These are phyloP conservation scores for Starmerella stigmatis DNA, from an alignment of 805 yeast species.

Conservation along the genomic window DNA sequence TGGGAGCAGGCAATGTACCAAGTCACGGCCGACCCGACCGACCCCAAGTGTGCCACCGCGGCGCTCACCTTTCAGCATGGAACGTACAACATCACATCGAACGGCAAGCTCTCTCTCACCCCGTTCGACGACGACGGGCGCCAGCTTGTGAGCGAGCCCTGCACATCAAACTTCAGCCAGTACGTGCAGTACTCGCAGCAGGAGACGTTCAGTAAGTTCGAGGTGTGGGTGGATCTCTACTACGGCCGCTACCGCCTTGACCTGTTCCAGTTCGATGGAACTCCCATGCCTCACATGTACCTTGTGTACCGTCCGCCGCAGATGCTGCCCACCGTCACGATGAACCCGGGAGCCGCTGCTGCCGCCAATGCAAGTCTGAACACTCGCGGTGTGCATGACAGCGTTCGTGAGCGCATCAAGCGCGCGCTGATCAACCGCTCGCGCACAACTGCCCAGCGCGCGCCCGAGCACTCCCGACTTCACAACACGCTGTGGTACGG, in stretches of 20 bases:
- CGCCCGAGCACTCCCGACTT: conserved; percentile 15
- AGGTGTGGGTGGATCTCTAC: conserved; percentile 59
- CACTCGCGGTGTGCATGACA: conserved; percentile 12
- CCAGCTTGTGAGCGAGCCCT: conserved; percentile 80
- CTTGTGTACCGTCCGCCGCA: conserved; percentile 87
- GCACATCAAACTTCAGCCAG: conserved; percentile 38
- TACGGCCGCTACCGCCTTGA: conserved; percentile 73
- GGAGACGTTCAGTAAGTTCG: conserved; percentile 48
- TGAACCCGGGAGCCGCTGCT: conserved; percentile 51
- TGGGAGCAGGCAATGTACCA: conserved; percentile 86
- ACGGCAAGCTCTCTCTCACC: conserved; percentile 57
- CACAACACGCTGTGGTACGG: conserved; percentile 33
- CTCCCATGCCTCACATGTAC: conserved; percentile 75
- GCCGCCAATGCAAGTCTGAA: conserved; percentile 33
- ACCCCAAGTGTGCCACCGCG: conserved; percentile 78
- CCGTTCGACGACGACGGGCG: conserved; percentile 88
- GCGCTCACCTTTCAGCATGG: conserved; percentile 86
- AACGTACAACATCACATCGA: conserved; percentile 46
- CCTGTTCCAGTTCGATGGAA: conserved; percentile 60
- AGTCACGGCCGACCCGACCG: conserved; percentile 33
- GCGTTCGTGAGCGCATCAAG: conserved; percentile 38
- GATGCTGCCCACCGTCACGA: conserved; percentile 87
- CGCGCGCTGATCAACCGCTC: conserved; percentile 71
- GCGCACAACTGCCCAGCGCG: conserved; percentile 53
- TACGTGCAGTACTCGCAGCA: conserved; percentile 67